phyloP scores from a whole-genome alignment of 306 rosid species.

The Castanea crenata region DNA sequence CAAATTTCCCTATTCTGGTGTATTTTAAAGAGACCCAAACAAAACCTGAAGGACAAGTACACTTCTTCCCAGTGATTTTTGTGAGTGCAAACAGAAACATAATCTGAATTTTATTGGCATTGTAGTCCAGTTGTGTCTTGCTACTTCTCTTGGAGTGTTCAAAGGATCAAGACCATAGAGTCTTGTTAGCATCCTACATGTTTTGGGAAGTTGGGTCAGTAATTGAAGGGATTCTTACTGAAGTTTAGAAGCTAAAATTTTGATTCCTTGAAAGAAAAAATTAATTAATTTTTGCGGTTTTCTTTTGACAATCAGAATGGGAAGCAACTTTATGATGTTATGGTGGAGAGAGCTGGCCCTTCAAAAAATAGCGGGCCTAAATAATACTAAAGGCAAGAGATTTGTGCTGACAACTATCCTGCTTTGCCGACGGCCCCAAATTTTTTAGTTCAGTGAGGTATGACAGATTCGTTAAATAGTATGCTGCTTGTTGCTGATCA shows the following conservation, averaged over 20 bases:
- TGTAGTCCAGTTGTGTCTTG: neutral
- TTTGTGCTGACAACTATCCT: conserved; percentile 14
- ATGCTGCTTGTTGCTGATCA: neutral
- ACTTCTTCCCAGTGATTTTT: conserved; percentile 91
- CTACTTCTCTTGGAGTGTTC: neutral
- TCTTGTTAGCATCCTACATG: neutral
- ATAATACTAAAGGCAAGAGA: conserved; percentile 31
- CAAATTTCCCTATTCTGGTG: conserved; percentile 84
- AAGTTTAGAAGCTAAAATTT: conserved; percentile 4
- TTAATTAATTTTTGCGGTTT: conserved; percentile 18
- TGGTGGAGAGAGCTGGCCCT: conserved; percentile 98
- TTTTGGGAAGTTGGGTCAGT: conserved; percentile 3
- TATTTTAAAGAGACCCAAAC: conserved; percentile 95
- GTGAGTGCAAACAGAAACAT: conserved; percentile 45
- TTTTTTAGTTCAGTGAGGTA: neutral
- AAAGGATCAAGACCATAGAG: neutral
- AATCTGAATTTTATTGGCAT: conserved; percentile 9
- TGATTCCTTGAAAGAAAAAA: neutral
- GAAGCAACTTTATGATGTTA: conserved; percentile 78
- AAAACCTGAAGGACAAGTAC: conserved; percentile 93
- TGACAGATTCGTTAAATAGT: neutral
- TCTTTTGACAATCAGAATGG: conserved; percentile 67
- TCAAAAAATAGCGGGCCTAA: conserved; percentile 78
- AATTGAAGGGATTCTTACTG: conserved; percentile 3
- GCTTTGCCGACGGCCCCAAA: neutral